A percentile compares a stretch with the other conserved stretches of the same genome.
Evolutionary conservation across 106 monocot genomes (phyloP).

Genomic region (Dioscorea alata): DNA sequence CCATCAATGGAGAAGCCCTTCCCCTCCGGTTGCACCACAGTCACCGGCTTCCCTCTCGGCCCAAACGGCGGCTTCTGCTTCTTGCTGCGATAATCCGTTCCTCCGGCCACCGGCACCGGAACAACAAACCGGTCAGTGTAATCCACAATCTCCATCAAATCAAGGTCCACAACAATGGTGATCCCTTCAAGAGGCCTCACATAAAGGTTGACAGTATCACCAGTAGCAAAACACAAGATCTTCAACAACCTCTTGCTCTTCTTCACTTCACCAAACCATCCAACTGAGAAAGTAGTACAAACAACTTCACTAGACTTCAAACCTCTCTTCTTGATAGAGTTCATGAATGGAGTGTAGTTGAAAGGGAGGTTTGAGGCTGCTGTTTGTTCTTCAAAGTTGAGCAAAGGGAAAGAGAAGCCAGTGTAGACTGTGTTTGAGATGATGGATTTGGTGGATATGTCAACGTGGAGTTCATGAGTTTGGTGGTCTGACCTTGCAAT

Average conservation of each 20-base stretch:
- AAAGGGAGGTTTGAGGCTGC: slow-evolving; percentile 30
- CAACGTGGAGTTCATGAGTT: slow-evolving; percentile 42
- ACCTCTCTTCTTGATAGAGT: slow-evolving; percentile 43
- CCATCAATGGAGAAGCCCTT: slow-evolving; percentile 49
- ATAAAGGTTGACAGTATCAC: slow-evolving; percentile 48
- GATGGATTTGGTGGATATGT: slow-evolving; percentile 25
- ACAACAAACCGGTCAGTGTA: slow-evolving; percentile 37
- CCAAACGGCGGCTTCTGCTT: slow-evolving; percentile 19
- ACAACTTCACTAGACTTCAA: slow-evolving; percentile 28
- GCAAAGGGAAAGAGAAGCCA: slow-evolving; percentile 42
- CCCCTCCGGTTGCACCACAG: slow-evolving; percentile 37
- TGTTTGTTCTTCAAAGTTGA: slow-evolving; percentile 44
- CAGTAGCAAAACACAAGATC: slow-evolving; percentile 41
- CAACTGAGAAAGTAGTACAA: slow-evolving; percentile 42
- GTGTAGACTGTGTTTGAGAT: slow-evolving; percentile 17
- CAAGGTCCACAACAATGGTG: slow-evolving; percentile 51
- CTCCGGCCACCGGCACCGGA: slow-evolving; percentile 41
- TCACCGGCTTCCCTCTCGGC: slow-evolving; percentile 24
- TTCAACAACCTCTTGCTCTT: slow-evolving; percentile 30
- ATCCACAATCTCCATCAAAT: slow-evolving; percentile 40
- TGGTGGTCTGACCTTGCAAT: slow-evolving; percentile 29
- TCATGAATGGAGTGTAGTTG: slow-evolving; percentile 49
- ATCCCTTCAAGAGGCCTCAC: slow-evolving; percentile 70
- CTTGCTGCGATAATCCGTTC: slow-evolving; percentile 46
- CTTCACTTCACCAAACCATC: slow-evolving; percentile 55